These are phyloP conservation scores for Glycyrrhiza uralensis DNA, from an alignment of 306 rosid genomes.

Conservation along the genomic window DNA sequence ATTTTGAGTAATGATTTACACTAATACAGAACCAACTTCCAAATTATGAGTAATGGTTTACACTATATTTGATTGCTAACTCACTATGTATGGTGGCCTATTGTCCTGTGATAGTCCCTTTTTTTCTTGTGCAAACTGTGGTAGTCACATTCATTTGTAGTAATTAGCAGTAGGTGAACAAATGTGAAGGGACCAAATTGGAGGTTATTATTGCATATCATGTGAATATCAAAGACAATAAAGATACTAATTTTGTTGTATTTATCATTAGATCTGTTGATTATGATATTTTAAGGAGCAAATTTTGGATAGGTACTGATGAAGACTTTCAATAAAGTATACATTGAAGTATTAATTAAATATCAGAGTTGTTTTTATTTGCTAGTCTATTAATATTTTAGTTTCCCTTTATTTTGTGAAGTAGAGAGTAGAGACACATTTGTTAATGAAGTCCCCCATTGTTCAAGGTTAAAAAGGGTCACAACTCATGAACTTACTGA, in stretches of 20 bases:
- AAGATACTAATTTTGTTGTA: neutral
- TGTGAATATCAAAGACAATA: neutral
- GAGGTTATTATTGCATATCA: neutral
- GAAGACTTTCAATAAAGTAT: neutral
- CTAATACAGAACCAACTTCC: neutral
- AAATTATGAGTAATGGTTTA: neutral
- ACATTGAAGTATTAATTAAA: too few species aligned
- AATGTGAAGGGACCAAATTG: neutral
- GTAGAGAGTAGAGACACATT: neutral
- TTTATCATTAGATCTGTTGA: neutral
- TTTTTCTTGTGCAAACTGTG: too few species aligned
- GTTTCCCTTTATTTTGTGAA: neutral
- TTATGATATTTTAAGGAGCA: neutral
- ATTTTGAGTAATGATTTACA: too few species aligned
- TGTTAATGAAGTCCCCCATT: too few species aligned
- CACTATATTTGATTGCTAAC: neutral
- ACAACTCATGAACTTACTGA: neutral
- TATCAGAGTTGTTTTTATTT: too few species aligned
- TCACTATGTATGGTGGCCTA: neutral
- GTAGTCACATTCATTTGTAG: neutral
- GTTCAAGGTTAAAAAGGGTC: neutral
- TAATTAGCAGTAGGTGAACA: neutral
- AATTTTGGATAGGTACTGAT: neutral
- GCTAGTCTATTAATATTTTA: too few species aligned
- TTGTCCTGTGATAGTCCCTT: neutral